A percentile compares a stretch with the other conserved stretches of the same genome.
phyloP scores from a whole-genome alignment of 495 filamentous ascomycete species.

The Aspergillus coremiiformis region DNA sequence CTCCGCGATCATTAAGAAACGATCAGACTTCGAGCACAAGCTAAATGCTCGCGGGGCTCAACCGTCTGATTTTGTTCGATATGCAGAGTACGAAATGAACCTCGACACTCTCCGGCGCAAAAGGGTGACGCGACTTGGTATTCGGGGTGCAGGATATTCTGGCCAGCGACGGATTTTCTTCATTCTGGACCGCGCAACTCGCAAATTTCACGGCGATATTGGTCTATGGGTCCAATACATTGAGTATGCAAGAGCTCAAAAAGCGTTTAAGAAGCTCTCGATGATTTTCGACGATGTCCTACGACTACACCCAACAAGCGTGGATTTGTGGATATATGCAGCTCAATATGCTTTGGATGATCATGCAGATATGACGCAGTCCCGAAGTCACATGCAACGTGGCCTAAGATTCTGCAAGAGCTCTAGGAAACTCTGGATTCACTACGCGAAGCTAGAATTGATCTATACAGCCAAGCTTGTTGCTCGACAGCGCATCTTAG shows the following conservation, averaged over 20 bases:
- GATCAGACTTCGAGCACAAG: conserved; percentile 88
- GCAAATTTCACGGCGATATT: conserved; percentile 75
- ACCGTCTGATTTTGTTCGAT: conserved; percentile 72
- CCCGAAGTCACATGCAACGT: conserved; percentile 79
- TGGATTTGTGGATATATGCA: conserved; percentile 82
- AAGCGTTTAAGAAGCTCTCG: conserved; percentile 71
- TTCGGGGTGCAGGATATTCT: conserved; percentile 54
- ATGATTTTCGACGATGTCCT: conserved; percentile 70
- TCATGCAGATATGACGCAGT: conserved; percentile 76
- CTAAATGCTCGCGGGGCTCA: conserved; percentile 72
- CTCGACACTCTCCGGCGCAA: conserved; percentile 75
- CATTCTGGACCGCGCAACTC: conserved; percentile 79
- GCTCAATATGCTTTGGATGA: conserved; percentile 67
- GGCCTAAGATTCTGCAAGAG: conserved; percentile 80
- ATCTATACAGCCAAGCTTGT: conserved; percentile 80
- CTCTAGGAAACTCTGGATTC: conserved; percentile 67
- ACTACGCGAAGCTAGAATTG: conserved; percentile 89
- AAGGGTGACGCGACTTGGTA: conserved; percentile 67
- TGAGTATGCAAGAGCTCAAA: conserved; percentile 67
- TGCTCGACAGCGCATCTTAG: conserved; percentile 59
- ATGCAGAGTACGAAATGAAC: conserved; percentile 86
- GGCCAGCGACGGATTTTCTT: conserved; percentile 79
- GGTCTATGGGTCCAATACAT: conserved; percentile 91
- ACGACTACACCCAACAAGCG: conserved; percentile 74
- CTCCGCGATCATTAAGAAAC: conserved; percentile 72